Evolutionary conservation across 129 eudicot genomes (phyloP).

Genomic region (Helichrysum umbraculigerum): DNA sequence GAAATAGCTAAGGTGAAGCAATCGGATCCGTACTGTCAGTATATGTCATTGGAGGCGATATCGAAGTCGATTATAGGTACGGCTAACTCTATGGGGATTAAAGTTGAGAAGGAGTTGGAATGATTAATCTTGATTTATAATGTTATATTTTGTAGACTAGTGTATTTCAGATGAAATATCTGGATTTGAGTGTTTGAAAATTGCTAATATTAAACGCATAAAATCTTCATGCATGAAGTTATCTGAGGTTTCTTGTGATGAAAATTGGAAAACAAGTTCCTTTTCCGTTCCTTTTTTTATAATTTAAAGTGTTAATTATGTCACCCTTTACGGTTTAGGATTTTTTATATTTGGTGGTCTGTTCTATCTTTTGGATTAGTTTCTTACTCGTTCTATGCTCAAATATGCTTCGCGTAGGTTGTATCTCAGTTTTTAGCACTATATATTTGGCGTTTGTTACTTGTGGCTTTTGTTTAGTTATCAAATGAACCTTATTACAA

Average conservation of each 20-base stretch:
- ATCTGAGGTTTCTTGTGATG: constrained; percentile 11
- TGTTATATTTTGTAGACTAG: constrained; percentile 19
- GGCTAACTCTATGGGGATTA: constrained; percentile 79
- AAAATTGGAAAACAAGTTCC: not conserved
- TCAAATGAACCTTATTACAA: not conserved
- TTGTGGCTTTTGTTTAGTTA: not conserved
- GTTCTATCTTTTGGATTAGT: not conserved
- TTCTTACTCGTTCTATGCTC: not conserved
- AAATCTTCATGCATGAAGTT: constrained; percentile 16
- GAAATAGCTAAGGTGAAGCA: constrained; percentile 88
- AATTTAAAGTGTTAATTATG: not conserved
- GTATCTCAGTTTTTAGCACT: too few species aligned
- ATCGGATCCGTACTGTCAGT: constrained; percentile 63
- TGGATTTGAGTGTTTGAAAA: constrained; percentile 1
- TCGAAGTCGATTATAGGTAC: constrained; percentile 78
- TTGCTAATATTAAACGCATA: not conserved
- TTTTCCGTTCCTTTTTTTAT: not conserved
- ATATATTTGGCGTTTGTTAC: too few species aligned
- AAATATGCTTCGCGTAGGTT: not conserved
- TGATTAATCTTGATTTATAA: constrained; percentile 27
- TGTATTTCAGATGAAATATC: constrained; percentile 12
- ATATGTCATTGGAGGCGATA: constrained; percentile 69
- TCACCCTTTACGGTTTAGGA: not conserved
- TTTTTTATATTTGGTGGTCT: not conserved
- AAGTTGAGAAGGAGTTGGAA: constrained; percentile 70